Evolutionary conservation across 306 rosid genomes (phyloP).

Genomic region (Erythrophleum fordii): DNA sequence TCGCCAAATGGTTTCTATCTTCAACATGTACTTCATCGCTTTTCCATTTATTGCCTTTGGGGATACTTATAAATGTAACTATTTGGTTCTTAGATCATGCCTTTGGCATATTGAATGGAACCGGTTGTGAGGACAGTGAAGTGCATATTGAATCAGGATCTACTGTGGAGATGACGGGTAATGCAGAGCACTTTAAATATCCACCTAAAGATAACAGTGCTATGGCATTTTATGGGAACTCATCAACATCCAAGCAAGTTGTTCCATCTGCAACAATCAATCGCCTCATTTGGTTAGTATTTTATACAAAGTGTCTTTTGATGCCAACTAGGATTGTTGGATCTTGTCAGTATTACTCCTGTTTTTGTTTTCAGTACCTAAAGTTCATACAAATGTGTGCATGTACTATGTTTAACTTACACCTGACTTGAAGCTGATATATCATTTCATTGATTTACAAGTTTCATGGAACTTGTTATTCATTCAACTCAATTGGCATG

Average conservation of each 20-base stretch:
- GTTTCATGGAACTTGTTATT: background rate
- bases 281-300: constrained; percentile 55
- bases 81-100: constrained; percentile 54
- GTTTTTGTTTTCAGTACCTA: background rate
- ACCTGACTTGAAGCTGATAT: background rate
- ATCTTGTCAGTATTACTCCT: background rate
- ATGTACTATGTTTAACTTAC: background rate
- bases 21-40: too few species aligned
- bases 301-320: background rate
- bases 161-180: constrained; percentile 43
- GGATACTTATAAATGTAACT: constrained; percentile 38
- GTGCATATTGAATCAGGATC: constrained; percentile 38
- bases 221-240: constrained; percentile 39
- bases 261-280: constrained; percentile 40
- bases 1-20: constrained; percentile 22
- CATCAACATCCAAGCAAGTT: constrained; percentile 44
- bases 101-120: constrained; percentile 41
- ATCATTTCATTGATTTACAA: background rate
- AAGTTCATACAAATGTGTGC: background rate
- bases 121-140: constrained; percentile 47
- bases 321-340: constrained; percentile 15
- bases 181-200: constrained; percentile 35
- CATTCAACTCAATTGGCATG: background rate
- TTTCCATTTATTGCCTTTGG: constrained; percentile 28
- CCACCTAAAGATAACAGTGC: constrained; percentile 39